Evolutionary conservation across 169 alveolate genomes (phyloP), one percentile per base, ranked within the genome.

Genomic region (Plasmodium vinckei): DNA sequence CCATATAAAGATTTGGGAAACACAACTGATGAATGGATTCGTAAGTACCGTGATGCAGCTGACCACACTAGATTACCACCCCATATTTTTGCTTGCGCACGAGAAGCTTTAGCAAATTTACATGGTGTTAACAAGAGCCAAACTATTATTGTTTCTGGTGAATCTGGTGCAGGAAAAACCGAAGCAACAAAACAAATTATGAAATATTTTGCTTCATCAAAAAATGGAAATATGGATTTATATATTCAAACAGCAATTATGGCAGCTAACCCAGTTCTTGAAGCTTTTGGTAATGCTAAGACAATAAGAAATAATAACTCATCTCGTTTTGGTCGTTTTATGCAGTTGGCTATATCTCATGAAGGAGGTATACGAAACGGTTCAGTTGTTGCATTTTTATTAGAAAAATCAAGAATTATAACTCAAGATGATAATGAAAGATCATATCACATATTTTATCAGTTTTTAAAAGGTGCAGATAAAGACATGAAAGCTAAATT

Each of bases 131-230:
- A 94, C 86, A 91, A 93, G 65, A 95, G 97, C 59, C 97, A 98
- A 91, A 98, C 99, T 13, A 97, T 98, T 77, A 96, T 98, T 27
- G 98, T 98, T 59, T 94, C 98, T 70, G 99, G 99, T 12, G 99
- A 99, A 89, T 96, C 99, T 9, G 99, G 99, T 19, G 99, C 99
- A 27, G 99, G 99, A 10, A 99, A 99, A 92, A 99, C 99, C 2
- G 99, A 98, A 94, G 98, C 99, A 59, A 98, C 99, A 9, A 98
- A 97, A 89, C 96, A 95, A 75, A 95, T 97, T 77, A 97, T 98
- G 99, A 93, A 95, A 72, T 97, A 93, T 94, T 94, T 98, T 69
- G 98, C 99, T 12, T 82, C 93, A 23, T 91, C 94, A 53, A 91
- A 95, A 69, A 82, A 89, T 88, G 92, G 95, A 73, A 92, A 92